Percentiles rank a stretch among this genome's conserved stretches.
phyloP scores from a whole-genome alignment of 768 basidiomycete genomes.

The Cubamyces sp. region DNA sequence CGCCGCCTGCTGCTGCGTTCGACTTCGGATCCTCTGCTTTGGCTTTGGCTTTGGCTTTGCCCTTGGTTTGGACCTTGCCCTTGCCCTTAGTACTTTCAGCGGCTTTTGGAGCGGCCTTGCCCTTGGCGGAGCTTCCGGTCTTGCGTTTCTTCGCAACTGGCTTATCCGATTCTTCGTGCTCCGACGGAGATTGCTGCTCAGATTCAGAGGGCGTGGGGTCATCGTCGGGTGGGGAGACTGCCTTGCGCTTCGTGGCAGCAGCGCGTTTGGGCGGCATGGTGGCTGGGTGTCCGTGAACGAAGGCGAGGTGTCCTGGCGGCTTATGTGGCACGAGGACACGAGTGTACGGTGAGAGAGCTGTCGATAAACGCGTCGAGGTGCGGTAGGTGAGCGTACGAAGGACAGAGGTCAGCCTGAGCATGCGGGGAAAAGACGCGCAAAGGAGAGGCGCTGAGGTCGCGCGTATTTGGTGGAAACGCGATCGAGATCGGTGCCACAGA shows the following conservation, averaged over 20 bases:
- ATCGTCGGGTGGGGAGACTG: not conserved
- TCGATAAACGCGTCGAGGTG: not conserved
- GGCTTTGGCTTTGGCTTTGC: slow-evolving; percentile 1
- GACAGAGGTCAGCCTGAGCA: not conserved
- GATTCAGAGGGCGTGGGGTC: slow-evolving; percentile 13
- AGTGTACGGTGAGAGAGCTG: not conserved
- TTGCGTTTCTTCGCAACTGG: slow-evolving; percentile 16
- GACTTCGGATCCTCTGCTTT: slow-evolving; percentile 2
- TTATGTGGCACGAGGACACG: too few species aligned
- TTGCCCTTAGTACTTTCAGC: not conserved
- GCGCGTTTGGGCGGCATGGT: slow-evolving; percentile 26
- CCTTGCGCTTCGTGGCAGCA: slow-evolving; percentile 25
- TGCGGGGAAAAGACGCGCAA: slow-evolving; percentile 16
- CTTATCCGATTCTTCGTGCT: slow-evolving; percentile 7
- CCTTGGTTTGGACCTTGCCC: not conserved
- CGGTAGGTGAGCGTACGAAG: not conserved
- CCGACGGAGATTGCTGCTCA: slow-evolving; percentile 2
- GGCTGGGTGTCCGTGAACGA: not conserved
- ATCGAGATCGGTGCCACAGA: slow-evolving; percentile 27
- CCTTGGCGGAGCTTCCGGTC: not conserved
- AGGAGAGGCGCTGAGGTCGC: not conserved
- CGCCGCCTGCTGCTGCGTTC: not conserved
- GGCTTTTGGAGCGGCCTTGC: slow-evolving; percentile 5
- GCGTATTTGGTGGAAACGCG: not conserved
- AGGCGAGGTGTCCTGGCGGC: too few species aligned